phyloP scores from a whole-genome alignment of 352 stramenopile species.

The Globisporangium heterothallicum region DNA sequence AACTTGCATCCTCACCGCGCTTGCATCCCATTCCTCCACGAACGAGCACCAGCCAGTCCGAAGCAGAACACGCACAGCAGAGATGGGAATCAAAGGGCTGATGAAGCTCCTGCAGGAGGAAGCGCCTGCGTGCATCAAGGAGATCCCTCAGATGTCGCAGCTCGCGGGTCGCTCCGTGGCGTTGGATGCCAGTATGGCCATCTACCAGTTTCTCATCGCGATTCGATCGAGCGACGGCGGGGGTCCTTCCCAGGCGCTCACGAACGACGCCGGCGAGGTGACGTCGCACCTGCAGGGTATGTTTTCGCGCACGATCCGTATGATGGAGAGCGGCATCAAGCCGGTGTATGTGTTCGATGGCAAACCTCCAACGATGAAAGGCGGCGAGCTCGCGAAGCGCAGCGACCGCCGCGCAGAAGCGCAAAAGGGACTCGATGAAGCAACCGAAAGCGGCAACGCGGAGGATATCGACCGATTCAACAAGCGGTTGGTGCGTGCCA shows the following conservation, averaged over 20 bases:
- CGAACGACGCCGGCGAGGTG: constrained; percentile 97
- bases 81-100: constrained; percentile 98
- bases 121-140: constrained; percentile 93
- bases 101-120: constrained; percentile 98
- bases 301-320: constrained; percentile 98
- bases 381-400: constrained; percentile 94
- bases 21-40: not conserved
- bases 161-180: constrained; percentile 95
- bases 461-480: constrained; percentile 94
- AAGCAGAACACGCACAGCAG: constrained; percentile 1
- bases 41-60: not conserved
- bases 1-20: not conserved
- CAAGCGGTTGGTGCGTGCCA: constrained; percentile 89
- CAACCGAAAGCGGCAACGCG: constrained; percentile 78
- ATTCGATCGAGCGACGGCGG: constrained; percentile 83
- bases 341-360: constrained; percentile 99
- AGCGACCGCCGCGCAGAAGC: constrained; percentile 83
- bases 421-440: constrained; percentile 83
- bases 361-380: constrained; percentile 97
- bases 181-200: constrained; percentile 98
- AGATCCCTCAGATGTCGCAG: constrained; percentile 92
- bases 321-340: constrained; percentile 97
- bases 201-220: constrained; percentile 98
- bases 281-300: constrained; percentile 92
- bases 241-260: constrained; percentile 90